These are phyloP conservation scores for Nicotiana sylvestris DNA, from an alignment of 257 asterid species.

Conservation along the genomic window DNA sequence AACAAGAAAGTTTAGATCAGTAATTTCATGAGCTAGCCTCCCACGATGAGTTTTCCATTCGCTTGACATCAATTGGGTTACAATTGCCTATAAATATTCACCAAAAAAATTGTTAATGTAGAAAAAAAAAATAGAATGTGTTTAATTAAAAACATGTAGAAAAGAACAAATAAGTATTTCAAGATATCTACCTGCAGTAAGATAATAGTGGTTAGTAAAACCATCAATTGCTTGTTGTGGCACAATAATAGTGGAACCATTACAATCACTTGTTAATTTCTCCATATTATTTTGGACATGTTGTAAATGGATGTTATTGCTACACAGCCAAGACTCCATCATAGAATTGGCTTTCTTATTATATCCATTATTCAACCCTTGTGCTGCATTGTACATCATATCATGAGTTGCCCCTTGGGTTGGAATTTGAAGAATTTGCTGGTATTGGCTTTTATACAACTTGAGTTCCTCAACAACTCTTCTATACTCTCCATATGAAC, in stretches of 20 bases:
- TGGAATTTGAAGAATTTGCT: background rate
- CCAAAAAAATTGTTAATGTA: background rate
- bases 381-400: slow-evolving; percentile 24
- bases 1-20: too few species aligned
- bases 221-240: slow-evolving; percentile 43
- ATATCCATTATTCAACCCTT: slow-evolving; percentile 34
- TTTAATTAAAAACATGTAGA: background rate
- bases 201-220: slow-evolving; percentile 40
- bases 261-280: slow-evolving; percentile 31
- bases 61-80: slow-evolving; percentile 33
- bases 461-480: slow-evolving; percentile 56
- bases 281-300: slow-evolving; percentile 29
- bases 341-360: slow-evolving; percentile 20
- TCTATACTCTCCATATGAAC: slow-evolving; percentile 55
- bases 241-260: slow-evolving; percentile 28
- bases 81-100: slow-evolving; percentile 27
- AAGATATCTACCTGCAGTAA: slow-evolving; percentile 33
- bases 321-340: slow-evolving; percentile 26
- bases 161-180: background rate
- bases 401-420: slow-evolving; percentile 19
- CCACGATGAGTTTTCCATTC: slow-evolving; percentile 49
- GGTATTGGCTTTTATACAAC: slow-evolving; percentile 39
- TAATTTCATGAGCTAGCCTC: slow-evolving; percentile 32
- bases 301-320: slow-evolving; percentile 14
- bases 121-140: background rate